A percentile compares a stretch with the other conserved stretches of the same genome.
Conservation (phyloP, 225 moss, liverwort and hornwort species). For the Physcomitrium patens region DNA sequence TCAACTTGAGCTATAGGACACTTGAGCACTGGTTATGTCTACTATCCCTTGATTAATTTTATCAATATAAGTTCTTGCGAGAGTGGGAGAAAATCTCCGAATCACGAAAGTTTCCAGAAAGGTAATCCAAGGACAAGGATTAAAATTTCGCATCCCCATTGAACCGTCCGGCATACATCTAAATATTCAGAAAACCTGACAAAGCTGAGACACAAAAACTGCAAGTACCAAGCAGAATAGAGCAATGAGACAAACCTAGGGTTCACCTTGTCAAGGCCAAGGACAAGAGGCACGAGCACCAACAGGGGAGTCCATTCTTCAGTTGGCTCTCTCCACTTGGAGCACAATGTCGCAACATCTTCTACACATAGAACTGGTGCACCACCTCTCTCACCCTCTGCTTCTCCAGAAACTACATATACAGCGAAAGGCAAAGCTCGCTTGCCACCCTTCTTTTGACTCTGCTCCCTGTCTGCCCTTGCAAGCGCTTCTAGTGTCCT, state of each 20-base stretch:
- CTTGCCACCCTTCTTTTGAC: conserved; percentile 55
- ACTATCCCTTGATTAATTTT: neutral
- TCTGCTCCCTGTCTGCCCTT: conserved; percentile 59
- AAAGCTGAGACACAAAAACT: neutral
- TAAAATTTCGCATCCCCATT: neutral
- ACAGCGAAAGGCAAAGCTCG: conserved; percentile 85
- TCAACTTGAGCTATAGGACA: neutral
- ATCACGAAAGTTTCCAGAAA: neutral
- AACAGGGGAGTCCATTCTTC: conserved; percentile 85
- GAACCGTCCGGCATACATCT: neutral
- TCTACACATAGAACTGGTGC: conserved; percentile 94
- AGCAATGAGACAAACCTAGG: conserved; percentile 68
- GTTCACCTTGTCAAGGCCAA: conserved; percentile 98
- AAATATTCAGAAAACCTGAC: too few relatives aligned
- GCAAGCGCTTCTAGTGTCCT: conserved; percentile 92
- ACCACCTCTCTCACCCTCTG: conserved; percentile 98
- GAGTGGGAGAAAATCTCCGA: neutral
- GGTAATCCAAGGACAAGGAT: neutral
- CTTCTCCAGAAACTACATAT: conserved; percentile 92
- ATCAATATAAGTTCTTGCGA: neutral
- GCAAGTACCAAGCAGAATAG: conserved; percentile 14
- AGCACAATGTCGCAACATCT: conserved; percentile 78
- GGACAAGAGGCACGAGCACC: conserved; percentile 93
- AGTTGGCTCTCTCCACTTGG: conserved; percentile 70
- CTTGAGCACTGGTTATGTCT: neutral